Evolutionary conservation across 345 rosid genomes (phyloP), one percentile per base, ranked within the genome.

Genomic region (Melaleuca alternifolia): DNA sequence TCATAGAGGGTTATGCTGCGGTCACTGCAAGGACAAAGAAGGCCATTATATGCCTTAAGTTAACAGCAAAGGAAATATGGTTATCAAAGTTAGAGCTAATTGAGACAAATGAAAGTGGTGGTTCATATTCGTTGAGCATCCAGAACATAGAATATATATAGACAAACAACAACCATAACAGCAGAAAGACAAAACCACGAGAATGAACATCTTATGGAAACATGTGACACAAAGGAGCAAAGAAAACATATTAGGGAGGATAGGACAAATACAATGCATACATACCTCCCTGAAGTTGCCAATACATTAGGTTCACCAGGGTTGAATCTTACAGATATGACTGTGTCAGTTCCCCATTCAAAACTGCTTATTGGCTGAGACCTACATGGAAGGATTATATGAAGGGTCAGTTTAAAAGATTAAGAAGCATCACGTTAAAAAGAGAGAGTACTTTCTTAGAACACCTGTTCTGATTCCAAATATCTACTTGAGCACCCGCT

Each of bases 401-500:
- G 15, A 51, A 59, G 79, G 85, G 54, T n/a, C 24, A 75, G 14
- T 53, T n/a, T 30, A 26, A 86, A 50, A 30, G 50, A 82, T 50
- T 28, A n/a, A 37, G 57, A 51, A 51, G 26, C 53, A 50, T 51
- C 57, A 83, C 57, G n/a, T 48, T 12, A 9, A 51, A 50, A 51
- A 83, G 56, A 83, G 24, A 83, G 13, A 65, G 30, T 16, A 33
- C 77, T 65, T 21, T 37, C 44, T 65, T 65, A 37, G 33, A 33
- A 30, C 77, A 97, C 99, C 99, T 96, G 88, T 95, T 96, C 87
- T 95, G 98, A 91, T 95, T 93, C 98, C 99, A 97, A 92, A 96
- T 92, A 87, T 97, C 99, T 26, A 97, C 90, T 90, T 93, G 99
- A 86, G 99, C 99, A 82, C 99, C 98, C 59, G 94, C 96, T 10